Base-by-base conservation (phyloP, 345 rosid genomes). In the Populus euphratica region DNA sequence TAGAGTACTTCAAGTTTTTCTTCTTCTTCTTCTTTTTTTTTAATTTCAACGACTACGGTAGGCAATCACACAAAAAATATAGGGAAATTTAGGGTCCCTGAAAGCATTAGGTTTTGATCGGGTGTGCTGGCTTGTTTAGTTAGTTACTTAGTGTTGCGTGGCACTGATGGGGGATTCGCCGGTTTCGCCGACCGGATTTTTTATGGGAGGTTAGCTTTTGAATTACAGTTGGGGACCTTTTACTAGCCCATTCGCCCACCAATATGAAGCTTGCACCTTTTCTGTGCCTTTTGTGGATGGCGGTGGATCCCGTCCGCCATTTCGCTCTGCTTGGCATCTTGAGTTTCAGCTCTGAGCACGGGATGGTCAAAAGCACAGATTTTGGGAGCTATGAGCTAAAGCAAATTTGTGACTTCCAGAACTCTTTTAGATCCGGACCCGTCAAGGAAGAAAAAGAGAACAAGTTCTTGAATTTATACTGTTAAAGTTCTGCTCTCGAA, bases 251-350 rank as follows among this genome's bases (percentile, higher is more conserved):
- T 73, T 27, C 39, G 38, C 38, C 69, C 39, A 73, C 38, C 43
- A 62, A 25, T 21, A 54, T 27, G 54, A 62, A 73, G 56, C 69
- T 54, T 41, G 76, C 69, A 35, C 67, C n/a, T 56, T 72, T 31
- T 27, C 25, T 12, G 66, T 17, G 65, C 49, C 65, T 73, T 73
- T n/a, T 5, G 49, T 9, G 27, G n/a, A 21, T 31, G 21, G 25
- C 21, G 62, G 62, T n/a, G 44, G 75, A 66, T 56, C 67, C 75
- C 75, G 2, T 56, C 18, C 50, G 1, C 33, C 49, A 11, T 56
- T 36, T 6, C 9, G 38, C 12, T 3, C 16, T 6, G 0, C 5
- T 21, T 38, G 25, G 8, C 38, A 5, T 59, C n/a, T 25, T 23
- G 33, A 21, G 61, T 35, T 73, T 14, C 33, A 1, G 21, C n/a